A percentile compares a stretch with the other conserved stretches of the same genome.
These are phyloP conservation scores for Dictyostelium brefeldianum DNA, from an alignment of 78 protist genomes.

Conservation along the genomic window DNA sequence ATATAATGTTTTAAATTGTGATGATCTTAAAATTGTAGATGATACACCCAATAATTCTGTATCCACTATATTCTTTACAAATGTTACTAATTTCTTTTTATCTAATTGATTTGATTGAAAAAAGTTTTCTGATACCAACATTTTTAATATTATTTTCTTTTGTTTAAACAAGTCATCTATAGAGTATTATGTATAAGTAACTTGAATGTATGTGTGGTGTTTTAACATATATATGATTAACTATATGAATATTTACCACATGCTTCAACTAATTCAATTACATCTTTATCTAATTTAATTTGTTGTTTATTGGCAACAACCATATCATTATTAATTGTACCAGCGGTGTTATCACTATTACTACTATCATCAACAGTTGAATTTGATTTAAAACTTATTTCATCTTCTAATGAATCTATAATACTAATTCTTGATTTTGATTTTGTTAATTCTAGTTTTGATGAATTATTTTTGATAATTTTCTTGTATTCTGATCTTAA, in stretches of 20 bases:
- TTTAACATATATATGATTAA: too few relatives aligned
- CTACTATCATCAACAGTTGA: not conserved
- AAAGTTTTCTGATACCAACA: constrained; percentile 49
- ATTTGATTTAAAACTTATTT: not conserved
- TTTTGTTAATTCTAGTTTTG: not conserved
- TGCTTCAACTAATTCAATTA: not conserved
- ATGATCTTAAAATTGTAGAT: constrained; percentile 21
- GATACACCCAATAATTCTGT: constrained; percentile 45
- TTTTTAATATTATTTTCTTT: constrained; percentile 57
- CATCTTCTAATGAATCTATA: not conserved
- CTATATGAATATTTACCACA: not conserved
- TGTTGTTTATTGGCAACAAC: not conserved
- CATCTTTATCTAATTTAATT: not conserved
- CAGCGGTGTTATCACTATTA: not conserved
- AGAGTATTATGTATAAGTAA: not conserved
- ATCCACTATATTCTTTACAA: constrained; percentile 34
- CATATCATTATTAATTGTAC: not conserved
- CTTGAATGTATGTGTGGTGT: not conserved
- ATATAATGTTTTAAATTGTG: constrained; percentile 40
- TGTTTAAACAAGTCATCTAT: constrained; percentile 51
- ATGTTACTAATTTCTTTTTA: constrained; percentile 28
- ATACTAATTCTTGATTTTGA: constrained; percentile 2
- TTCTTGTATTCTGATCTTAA: not conserved
- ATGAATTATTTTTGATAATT: not conserved
- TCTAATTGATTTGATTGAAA: constrained; percentile 26